Evolutionary conservation across 345 rosid genomes (phyloP).

Genomic region (Syzygium oleosum): DNA sequence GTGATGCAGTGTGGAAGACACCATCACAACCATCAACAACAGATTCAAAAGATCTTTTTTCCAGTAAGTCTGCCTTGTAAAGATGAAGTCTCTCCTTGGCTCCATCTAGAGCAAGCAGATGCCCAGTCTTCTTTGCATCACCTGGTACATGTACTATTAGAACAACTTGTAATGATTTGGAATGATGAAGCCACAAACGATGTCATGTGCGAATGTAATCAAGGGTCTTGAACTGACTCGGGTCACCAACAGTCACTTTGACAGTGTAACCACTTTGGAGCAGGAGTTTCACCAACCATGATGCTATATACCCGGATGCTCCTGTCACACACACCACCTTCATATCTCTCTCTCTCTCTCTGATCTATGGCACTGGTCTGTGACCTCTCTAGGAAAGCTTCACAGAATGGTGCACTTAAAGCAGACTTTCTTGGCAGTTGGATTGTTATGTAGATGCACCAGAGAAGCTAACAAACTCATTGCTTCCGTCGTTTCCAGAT

Average conservation of each 20-base stretch:
- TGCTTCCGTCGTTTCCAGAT: not conserved
- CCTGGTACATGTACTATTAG: constrained; percentile 1
- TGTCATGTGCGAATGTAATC: not conserved
- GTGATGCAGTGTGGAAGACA: constrained; percentile 46
- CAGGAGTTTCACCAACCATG: constrained; percentile 29
- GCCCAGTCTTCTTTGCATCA: constrained; percentile 17
- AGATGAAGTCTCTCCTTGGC: constrained; percentile 26
- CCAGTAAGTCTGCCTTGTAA: constrained; percentile 16
- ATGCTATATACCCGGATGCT: constrained; percentile 37
- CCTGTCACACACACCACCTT: constrained; percentile 31
- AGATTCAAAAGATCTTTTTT: constrained; percentile 20
- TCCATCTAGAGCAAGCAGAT: constrained; percentile 25
- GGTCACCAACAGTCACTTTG: constrained; percentile 32
- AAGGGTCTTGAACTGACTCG: not conserved
- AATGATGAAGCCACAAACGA: not conserved
- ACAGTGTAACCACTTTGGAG: constrained; percentile 36
- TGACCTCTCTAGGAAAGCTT: not conserved
- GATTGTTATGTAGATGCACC: not conserved
- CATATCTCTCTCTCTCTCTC: constrained; percentile 9
- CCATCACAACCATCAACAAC: constrained; percentile 18
- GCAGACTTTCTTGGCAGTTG: not conserved
- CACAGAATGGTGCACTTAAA: not conserved
- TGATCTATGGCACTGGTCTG: not conserved
- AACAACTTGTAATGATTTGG: not conserved
- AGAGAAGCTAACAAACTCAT: not conserved